phyloP scores from a whole-genome alignment of 768 basidiomycete genomes.

The Dioszegia crocea region DNA sequence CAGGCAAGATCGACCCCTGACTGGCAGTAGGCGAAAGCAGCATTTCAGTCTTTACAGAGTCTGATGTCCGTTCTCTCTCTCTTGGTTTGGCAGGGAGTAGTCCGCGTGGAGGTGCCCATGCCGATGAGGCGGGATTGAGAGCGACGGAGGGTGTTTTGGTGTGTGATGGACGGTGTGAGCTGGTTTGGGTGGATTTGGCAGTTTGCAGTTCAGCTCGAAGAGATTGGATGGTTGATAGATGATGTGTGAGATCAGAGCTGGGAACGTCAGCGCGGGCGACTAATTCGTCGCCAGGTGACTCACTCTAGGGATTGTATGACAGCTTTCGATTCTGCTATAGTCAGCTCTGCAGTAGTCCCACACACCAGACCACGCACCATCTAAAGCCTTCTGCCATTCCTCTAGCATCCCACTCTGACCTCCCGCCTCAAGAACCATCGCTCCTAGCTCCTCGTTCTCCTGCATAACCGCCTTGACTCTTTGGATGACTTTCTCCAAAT shows the following conservation, averaged over 20 bases:
- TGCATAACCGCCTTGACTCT: constrained; percentile 32
- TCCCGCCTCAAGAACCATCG: constrained; percentile 36
- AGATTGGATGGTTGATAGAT: constrained; percentile 23
- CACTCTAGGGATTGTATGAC: constrained; percentile 38
- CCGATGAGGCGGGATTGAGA: not conserved
- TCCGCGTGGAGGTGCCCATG: not conserved
- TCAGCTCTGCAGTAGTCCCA: not conserved
- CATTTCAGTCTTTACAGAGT: not conserved
- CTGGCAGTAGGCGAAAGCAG: not conserved
- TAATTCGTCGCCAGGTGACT: not conserved
- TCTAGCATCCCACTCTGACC: constrained; percentile 5
- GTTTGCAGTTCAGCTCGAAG: constrained; percentile 17
- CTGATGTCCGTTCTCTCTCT: not conserved
- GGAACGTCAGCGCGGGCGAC: not conserved
- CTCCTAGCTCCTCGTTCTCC: constrained; percentile 44
- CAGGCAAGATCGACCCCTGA: not conserved
- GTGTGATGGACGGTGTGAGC: not conserved
- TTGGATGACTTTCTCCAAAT: constrained; percentile 30
- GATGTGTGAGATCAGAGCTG: constrained; percentile 36
- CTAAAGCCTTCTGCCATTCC: constrained; percentile 32
- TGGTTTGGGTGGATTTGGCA: constrained; percentile 6
- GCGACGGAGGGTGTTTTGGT: not conserved
- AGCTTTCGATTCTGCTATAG: constrained; percentile 22
- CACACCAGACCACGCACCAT: no score
- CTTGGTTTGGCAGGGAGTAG: not conserved